These are phyloP conservation scores for Pyrus pyrifolia DNA, from an alignment of 306 rosid species.

Conservation along the genomic window DNA sequence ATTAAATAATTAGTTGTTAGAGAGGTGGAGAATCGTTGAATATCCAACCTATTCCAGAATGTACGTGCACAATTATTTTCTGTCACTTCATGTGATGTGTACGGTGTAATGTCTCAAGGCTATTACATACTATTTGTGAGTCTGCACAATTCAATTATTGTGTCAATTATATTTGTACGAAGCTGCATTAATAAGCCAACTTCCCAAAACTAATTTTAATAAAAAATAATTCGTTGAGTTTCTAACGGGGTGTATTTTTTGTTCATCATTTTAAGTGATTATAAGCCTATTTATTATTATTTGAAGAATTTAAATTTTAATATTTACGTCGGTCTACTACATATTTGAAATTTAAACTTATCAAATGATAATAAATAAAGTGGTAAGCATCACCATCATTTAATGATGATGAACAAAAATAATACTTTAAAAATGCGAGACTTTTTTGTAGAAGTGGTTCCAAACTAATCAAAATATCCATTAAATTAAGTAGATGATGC, in stretches of 20 bases:
- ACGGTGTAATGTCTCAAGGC: no score
- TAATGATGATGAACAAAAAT: no score
- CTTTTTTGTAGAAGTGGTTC: not conserved
- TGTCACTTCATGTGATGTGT: no score
- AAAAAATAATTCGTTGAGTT: no score
- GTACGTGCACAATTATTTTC: rapidly evolving
- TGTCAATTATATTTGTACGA: not conserved
- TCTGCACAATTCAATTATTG: not conserved
- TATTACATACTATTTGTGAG: no score
- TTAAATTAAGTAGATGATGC: not conserved
- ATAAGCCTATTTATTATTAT: rapidly evolving
- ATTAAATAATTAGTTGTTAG: no score
- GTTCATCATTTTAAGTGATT: no score
- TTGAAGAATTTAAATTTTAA: no score
- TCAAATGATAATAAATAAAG: no score
- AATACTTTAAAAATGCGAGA: no score
- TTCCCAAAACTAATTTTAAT: not conserved
- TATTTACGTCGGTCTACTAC: rapidly evolving
- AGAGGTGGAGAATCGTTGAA: rapidly evolving
- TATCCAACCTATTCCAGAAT: rapidly evolving
- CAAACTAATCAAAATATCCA: not conserved
- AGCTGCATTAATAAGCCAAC: not conserved
- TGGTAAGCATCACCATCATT: rapidly evolving
- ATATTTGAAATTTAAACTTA: no score
- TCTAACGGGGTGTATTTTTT: no score